Evolutionary conservation across 1,284 basidiomycete genomes (phyloP).

Genomic region (Kalmanozyma brasiliensis): DNA sequence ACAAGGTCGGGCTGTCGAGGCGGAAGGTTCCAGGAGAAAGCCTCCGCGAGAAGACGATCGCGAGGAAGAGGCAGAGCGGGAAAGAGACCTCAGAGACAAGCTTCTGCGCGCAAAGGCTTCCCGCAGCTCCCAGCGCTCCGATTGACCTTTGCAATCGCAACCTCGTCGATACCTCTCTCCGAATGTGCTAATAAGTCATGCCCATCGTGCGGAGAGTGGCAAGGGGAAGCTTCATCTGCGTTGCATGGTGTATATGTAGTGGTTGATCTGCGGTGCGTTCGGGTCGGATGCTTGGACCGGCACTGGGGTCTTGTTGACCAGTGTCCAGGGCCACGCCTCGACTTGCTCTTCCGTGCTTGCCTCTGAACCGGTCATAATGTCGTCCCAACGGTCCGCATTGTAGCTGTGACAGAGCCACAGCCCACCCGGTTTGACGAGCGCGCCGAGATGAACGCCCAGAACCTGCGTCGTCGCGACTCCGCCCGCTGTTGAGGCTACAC

Average conservation of each 20-base stretch:
- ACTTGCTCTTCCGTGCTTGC: background rate
- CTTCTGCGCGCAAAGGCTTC: slow-evolving; percentile 22
- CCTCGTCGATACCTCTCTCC: background rate
- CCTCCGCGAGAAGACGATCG: background rate
- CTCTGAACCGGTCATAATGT: slow-evolving; percentile 3
- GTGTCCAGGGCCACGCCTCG: slow-evolving; percentile 13
- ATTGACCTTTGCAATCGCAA: background rate
- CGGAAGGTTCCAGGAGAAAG: background rate
- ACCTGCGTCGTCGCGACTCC: slow-evolving; percentile 23
- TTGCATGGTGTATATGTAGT: slow-evolving; percentile 34
- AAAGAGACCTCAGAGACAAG: slow-evolving; percentile 28
- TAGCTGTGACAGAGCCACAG: slow-evolving; percentile 42
- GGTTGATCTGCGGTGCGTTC: slow-evolving; percentile 29
- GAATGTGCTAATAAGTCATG: too few relatives aligned
- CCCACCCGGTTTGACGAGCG: slow-evolving; percentile 1
- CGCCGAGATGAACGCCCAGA: slow-evolving; percentile 17
- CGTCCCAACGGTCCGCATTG: slow-evolving; percentile 31
- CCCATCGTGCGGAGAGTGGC: background rate
- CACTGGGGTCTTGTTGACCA: slow-evolving; percentile 1
- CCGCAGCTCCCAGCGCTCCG: background rate
- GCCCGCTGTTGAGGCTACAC: background rate
- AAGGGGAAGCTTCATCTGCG: slow-evolving; percentile 5
- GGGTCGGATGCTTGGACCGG: slow-evolving; percentile 11
- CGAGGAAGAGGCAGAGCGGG: slow-evolving; percentile 7
- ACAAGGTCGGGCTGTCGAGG: too few relatives aligned